Conservation (phyloP, 148 eudicot species). For the Vaccinium macrocarpon region DNA sequence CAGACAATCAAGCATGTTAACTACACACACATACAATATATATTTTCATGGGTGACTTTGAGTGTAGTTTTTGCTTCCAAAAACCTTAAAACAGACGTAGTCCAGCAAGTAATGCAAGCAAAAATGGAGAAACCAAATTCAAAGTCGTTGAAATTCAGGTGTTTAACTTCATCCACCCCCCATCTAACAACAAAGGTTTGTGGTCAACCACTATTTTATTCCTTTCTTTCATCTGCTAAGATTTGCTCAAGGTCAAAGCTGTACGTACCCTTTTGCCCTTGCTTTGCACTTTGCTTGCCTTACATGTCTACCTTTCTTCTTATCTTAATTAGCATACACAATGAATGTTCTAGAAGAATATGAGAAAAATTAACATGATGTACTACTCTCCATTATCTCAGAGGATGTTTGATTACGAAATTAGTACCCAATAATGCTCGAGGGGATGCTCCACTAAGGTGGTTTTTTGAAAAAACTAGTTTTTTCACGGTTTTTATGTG, state of each 20-base stretch:
- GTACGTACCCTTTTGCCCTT: not conserved
- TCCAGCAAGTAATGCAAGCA: conserved; percentile 8
- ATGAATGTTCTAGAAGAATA: conserved; percentile 7
- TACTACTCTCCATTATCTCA: no score
- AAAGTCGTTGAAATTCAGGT: conserved; percentile 26
- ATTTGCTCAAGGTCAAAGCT: conserved; percentile 8
- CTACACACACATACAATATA: not conserved
- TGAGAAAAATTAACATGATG: not conserved
- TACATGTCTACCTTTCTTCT: conserved; percentile 6
- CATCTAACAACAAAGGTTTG: conserved; percentile 13
- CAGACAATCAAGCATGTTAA: not conserved
- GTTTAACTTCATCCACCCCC: conserved; percentile 20
- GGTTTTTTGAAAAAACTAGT: no score
- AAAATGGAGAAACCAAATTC: conserved; percentile 9
- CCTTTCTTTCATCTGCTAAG: not conserved
- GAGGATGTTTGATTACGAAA: no score
- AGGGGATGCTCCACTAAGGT: no score
- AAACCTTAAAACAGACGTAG: not conserved
- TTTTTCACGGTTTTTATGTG: no score
- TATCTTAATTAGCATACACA: not conserved
- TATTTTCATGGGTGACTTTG: not conserved
- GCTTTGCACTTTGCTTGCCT: not conserved
- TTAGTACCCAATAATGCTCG: no score
- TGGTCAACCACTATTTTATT: conserved; percentile 19
- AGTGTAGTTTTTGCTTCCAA: not conserved